Evolutionary conservation across 768 basidiomycete genomes (phyloP), one percentile per base, ranked within the genome.

Genomic region (Albatrellus ellisii): DNA sequence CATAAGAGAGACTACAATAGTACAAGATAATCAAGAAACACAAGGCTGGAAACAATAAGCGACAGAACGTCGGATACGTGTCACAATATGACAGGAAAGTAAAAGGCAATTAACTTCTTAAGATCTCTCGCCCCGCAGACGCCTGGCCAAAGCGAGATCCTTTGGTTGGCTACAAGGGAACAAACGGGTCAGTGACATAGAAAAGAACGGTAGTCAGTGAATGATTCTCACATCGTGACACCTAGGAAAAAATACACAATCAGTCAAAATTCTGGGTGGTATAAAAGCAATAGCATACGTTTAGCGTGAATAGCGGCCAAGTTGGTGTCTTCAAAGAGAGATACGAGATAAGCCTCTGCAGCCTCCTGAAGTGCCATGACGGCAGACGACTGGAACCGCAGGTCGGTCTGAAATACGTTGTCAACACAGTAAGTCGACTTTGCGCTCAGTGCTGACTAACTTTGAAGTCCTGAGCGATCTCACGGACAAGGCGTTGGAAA

Each of bases 391-490:
- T 94, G 90, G 87, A 92, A 92, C 56, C 90, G 87, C 49, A 94
- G 67, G 60, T 87, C 83, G 52, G 86, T 87, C 84, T 84, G 51
- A 35, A 48, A 6, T 25, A 31, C 14, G 31, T 32, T 10, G 29
- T 14, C 9, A 18, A 2, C 31, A n/a, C 31, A 12, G 2, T 12
- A 14, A 32, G 28, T 29, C 9, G 5, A 32, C n/a, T 32, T 18
- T 14, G 34, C 21, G 14, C 4, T 7, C 22, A 27, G n/a, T 1
- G 3, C 14, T 18, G 24, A 53, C 67, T 24, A 45, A 80, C 84
- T 80, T 92, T 92, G 75, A 92, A 90, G 63, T 88, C 88, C 64
- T 90, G 87, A n/a, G 87, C 87, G 53, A 91, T 90, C 67, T 91
- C 83, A 72, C 88, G 88, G 50, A 97, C 92, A 55, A 98, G 79